Evolutionary conservation across 176 grass and related monocot genomes (phyloP), one percentile per base, ranked within the genome.

Genomic region (Sorghum bicolor): DNA sequence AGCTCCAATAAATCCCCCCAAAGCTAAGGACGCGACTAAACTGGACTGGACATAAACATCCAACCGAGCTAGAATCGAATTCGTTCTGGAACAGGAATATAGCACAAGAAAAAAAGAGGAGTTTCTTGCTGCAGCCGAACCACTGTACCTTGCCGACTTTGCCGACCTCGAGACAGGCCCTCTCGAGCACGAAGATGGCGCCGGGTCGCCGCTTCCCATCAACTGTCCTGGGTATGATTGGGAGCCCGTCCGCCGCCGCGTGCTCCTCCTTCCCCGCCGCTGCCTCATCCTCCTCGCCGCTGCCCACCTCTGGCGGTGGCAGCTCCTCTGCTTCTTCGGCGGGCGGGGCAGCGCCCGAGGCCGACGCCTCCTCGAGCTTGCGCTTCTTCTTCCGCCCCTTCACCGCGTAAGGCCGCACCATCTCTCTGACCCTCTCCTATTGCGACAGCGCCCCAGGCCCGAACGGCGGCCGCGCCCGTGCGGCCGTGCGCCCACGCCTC

Each of bases 61-160:
- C 39, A 61, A 61, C 45, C 0, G 12, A 69, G 50, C 22, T 8
- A 64, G 60, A 80, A 57, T 26, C 34, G 4, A 33, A 67, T 30
- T 40, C 6, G 31, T 25, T n/a, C 10, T 1, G 74, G 58, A 32
- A 57, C 53, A 24, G 53, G 57, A 61, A 61, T 61, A 47, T 13
- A 41, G 16, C 26, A 1, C 38, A 53, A 76, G 31, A 70, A 76
- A 80, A 84, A 82, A 66, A 67, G 14, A 38, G 48, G 26, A 50
- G 38, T 10, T 64, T 41, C 16, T 6, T 70, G 45, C 45, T 28
- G 44, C 45, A 48, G 9, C 11, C 50, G 0, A 28, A 17, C 24
- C 48, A 69, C 24, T 28, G 45, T 85, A 95, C 93, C 96, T 98
- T 98, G 33, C 96, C 96, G 9, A 98, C 96, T 94, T 98, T 95